A percentile compares a stretch with the other conserved stretches of the same genome.
These are phyloP conservation scores for Pilaira anomala DNA, from an alignment of 192 early-diverging fungal species.

Conservation along the genomic window DNA sequence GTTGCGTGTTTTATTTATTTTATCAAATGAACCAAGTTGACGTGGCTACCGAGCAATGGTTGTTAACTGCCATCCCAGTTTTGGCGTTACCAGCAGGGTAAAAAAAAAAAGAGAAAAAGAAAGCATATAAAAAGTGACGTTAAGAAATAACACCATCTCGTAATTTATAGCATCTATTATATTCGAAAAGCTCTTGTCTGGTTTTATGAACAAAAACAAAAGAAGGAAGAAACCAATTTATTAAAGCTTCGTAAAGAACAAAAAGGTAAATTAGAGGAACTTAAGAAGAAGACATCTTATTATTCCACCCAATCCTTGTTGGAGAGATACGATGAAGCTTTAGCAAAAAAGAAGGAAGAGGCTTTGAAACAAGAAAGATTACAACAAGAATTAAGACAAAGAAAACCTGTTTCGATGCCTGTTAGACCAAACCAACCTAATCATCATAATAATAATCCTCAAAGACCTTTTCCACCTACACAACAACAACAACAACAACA, in stretches of 20 bases:
- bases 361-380: not conserved
- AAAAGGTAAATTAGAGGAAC: constrained; percentile 80
- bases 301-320: constrained; percentile 86
- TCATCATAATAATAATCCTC: too few relatives aligned
- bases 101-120: constrained; percentile 12
- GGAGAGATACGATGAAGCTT: constrained; percentile 75
- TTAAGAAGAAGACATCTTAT: constrained; percentile 93
- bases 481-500: constrained; percentile 12
- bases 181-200: constrained; percentile 40
- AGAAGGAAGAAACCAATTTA: constrained; percentile 48
- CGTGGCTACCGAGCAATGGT: not conserved
- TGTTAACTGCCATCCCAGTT: constrained; percentile 5
- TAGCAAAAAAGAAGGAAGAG: constrained; percentile 12
- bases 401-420: constrained; percentile 15
- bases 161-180: constrained; percentile 14
- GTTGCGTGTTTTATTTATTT: constrained; percentile 47
- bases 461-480: not conserved
- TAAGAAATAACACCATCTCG: too few relatives aligned
- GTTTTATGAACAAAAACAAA: constrained; percentile 48
- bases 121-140: too few relatives aligned
- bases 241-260: constrained; percentile 49
- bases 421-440: not conserved
- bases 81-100: constrained; percentile 32
- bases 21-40: constrained; percentile 28
- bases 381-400: constrained; percentile 11